Evolutionary conservation across 148 eudicot species (phyloP).

Genomic region (Agrostemma githago): DNA sequence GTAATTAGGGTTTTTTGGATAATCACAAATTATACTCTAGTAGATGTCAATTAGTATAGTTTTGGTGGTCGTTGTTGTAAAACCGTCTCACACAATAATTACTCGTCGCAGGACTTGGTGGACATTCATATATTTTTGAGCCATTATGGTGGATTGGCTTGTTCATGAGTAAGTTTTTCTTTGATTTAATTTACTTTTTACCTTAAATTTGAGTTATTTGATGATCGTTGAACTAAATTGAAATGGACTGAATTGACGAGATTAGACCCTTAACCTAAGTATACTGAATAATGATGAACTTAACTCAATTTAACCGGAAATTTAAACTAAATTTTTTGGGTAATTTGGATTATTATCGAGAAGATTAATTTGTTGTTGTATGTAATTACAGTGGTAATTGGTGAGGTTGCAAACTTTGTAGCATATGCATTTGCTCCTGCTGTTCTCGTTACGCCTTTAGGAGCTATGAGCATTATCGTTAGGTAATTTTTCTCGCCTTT

Average conservation of each 20-base stretch:
- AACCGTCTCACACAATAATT: too few relatives aligned
- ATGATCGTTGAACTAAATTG: background rate
- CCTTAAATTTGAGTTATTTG: background rate
- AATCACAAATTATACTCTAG: too few relatives aligned
- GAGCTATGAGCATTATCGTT: conserved; percentile 66
- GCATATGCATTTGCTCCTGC: conserved; percentile 87
- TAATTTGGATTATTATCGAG: too few relatives aligned
- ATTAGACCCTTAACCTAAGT: too few relatives aligned
- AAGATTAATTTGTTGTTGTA: background rate
- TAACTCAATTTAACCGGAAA: too few relatives aligned
- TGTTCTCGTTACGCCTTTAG: conserved; percentile 70
- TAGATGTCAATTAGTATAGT: too few relatives aligned
- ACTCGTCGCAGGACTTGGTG: conserved; percentile 43
- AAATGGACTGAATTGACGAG: too few relatives aligned
- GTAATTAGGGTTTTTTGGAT: too few relatives aligned
- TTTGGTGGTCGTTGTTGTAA: background rate
- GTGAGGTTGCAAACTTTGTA: conserved; percentile 69
- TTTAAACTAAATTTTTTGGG: too few relatives aligned
- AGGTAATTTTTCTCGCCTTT: conserved; percentile 33
- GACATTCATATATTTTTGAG: conserved; percentile 59
- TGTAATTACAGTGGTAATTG: conserved; percentile 48
- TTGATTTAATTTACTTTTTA: background rate
- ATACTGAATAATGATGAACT: too few relatives aligned
- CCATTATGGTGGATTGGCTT: conserved; percentile 83
- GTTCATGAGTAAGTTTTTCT: conserved; percentile 48